Evolutionary conservation across 495 filamentous ascomycete genomes (phyloP).

Genomic region (Rostrohypoxylon terebratum): DNA sequence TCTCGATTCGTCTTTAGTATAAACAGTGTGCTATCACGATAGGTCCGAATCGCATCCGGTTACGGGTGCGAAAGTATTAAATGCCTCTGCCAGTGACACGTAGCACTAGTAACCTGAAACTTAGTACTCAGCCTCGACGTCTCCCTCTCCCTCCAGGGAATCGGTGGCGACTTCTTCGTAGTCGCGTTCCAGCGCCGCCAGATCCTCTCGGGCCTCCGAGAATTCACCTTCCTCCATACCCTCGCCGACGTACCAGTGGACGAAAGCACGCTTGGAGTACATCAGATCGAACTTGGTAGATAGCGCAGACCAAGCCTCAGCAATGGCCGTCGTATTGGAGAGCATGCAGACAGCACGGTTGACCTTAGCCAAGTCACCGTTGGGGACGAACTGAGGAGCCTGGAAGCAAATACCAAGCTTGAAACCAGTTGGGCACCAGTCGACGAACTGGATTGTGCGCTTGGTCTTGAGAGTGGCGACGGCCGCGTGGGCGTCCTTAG

Average conservation of each 20-base stretch:
- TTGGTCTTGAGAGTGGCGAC: constrained; percentile 98
- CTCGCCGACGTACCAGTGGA: constrained; percentile 99
- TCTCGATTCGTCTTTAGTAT: constrained; percentile 31
- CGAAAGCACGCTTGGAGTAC: constrained; percentile 99
- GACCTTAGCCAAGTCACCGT: constrained; percentile 96
- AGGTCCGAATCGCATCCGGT: constrained; percentile 41
- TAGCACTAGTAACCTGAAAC: constrained; percentile 37
- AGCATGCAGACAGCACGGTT: constrained; percentile 99
- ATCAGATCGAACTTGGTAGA: constrained; percentile 99
- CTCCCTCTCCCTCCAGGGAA: constrained; percentile 89
- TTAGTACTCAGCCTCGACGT: constrained; percentile 96
- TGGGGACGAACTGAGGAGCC: constrained; percentile 92
- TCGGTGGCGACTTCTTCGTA: constrained; percentile 99
- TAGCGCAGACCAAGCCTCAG: constrained; percentile 97
- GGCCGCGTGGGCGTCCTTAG: constrained; percentile 91
- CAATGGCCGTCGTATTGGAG: constrained; percentile 98
- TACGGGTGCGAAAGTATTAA: constrained; percentile 44
- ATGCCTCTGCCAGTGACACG: constrained; percentile 41
- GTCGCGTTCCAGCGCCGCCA: constrained; percentile 97
- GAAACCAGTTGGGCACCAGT: constrained; percentile 99
- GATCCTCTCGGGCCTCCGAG: constrained; percentile 97
- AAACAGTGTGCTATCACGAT: constrained; percentile 40
- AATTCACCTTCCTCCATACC: constrained; percentile 99
- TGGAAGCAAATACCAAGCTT: constrained; percentile 99
- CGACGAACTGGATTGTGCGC: constrained; percentile 98